Base-by-base conservation (phyloP, 768 basidiomycete genomes). In the Porphyrellus cyaneotinctus region DNA sequence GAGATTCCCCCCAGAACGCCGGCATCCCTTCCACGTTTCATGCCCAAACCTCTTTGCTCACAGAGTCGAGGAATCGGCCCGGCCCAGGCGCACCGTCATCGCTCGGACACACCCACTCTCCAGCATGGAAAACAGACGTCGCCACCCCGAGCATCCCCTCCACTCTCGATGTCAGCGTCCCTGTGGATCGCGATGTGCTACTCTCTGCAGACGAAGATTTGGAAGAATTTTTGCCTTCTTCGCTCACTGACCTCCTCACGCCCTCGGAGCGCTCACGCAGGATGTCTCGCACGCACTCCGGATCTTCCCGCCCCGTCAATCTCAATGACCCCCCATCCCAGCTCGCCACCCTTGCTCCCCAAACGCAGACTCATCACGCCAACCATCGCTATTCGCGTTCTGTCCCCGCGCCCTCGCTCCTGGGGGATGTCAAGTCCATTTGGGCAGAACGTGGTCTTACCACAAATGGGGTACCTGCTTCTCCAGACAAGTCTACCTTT, bases 141-240 rank as follows among this genome's bases (percentile, higher is more conserved):
- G 65, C 69, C 12, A 24, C 64, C 12, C 63, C 55, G n/a, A 43
- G 50, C 1, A 23, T 43, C 30, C 2, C 47, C 9, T 56, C 63
- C 0, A 57, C 41, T 5, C 55, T 62, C 42, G 60, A 57, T 28
- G 42, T 62, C 23, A 60, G 49, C 41, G 12, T 67, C 20, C 54
- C 78, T 72, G 58, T 42, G 39, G 79, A 80, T 0, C 78, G 77
- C 8, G 84, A 84, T 18, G 22, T 44, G 8, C n/a, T n/a, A n/a
- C 35, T 59, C 13, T 36, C 46, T 6, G 37, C 44, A 24, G 88
- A 87, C 44, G 91, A 84, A 41, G 90, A 94, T 58, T 64, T 91
- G 43, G 91, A 93, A 63, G 94, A 93, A 51, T 89, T 97, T 66
- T 67, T 98, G 28, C 95, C 95, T 0, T 85, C 88, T 49, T 90